Conservation (phyloP, 306 rosid genomes). For the Vigna trinervia region DNA sequence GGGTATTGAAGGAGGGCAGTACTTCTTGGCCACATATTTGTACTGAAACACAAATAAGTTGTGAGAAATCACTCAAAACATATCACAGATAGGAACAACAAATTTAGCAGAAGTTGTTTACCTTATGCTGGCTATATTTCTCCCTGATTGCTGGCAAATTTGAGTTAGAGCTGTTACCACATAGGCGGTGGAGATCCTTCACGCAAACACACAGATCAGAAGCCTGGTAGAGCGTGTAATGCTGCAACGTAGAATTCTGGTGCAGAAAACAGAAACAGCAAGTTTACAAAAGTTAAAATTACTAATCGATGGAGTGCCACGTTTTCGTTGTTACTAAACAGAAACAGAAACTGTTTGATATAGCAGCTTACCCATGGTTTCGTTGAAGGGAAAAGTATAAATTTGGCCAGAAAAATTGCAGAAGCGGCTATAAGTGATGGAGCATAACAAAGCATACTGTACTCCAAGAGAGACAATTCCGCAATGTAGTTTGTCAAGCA, state of each 20-base stretch:
- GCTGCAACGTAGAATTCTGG: conserved; percentile 73
- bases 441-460: conserved; percentile 79
- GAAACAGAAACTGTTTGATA: background rate
- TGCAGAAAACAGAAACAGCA: background rate
- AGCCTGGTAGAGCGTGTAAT: conserved; percentile 69
- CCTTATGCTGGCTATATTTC: conserved; percentile 86
- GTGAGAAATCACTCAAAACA: background rate
- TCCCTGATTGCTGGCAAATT: conserved; percentile 70
- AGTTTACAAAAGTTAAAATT: background rate
- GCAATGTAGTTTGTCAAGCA: conserved; percentile 89
- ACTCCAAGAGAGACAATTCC: conserved; percentile 87
- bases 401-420: conserved; percentile 85
- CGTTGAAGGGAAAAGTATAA: conserved; percentile 64
- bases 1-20: conserved; percentile 74
- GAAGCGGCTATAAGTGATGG: conserved; percentile 91
- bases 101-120: conserved; percentile 23
- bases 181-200: conserved; percentile 68
- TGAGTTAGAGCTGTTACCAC: conserved; percentile 49
- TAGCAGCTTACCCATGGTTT: conserved; percentile 84
- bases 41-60: conserved; percentile 62
- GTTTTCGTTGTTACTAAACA: too few relatives aligned
- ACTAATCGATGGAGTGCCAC: background rate
- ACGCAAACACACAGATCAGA: conserved; percentile 76
- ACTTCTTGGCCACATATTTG: conserved; percentile 85
- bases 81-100: background rate